These are phyloP conservation scores for Plasmodium inui DNA, from an alignment of 169 alveolate genomes.

Conservation along the genomic window DNA sequence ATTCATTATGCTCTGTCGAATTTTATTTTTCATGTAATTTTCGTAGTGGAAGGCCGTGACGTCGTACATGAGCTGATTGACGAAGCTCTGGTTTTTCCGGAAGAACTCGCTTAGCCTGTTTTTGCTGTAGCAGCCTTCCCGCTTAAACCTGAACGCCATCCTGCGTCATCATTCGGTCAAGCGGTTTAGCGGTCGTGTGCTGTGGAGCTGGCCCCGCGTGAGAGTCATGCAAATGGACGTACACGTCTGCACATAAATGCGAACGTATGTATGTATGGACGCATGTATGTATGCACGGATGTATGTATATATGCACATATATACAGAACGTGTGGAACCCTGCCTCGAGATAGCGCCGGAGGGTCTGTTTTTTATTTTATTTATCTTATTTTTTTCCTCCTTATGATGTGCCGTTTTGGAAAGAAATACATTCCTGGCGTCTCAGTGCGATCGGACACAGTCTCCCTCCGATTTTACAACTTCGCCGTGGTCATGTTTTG, in stretches of 20 bases:
- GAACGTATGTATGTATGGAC: background rate
- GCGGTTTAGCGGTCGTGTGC: background rate
- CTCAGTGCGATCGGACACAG: background rate
- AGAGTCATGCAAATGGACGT: background rate
- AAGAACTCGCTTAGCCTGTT: constrained; percentile 56
- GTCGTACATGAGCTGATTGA: constrained; percentile 73
- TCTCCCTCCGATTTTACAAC: background rate
- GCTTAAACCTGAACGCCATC: constrained; percentile 71
- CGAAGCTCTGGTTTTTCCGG: constrained; percentile 54
- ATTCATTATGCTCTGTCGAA: constrained; percentile 57
- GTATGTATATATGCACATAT: background rate
- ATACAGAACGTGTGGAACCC: background rate
- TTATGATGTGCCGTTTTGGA: background rate
- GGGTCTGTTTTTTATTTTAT: background rate
- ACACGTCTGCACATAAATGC: background rate
- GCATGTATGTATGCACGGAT: too few relatives aligned
- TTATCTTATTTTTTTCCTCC: background rate
- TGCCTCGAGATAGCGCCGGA: background rate
- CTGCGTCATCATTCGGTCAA: background rate
- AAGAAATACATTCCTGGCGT: background rate
- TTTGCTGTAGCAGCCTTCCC: constrained; percentile 75
- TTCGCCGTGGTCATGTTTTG: background rate
- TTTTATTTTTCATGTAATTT: constrained; percentile 68
- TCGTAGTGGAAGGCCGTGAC: constrained; percentile 70
- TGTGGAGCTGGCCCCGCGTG: background rate